Base-by-base conservation (phyloP, 2,329 filamentous ascomycete species). In the Venturia nashicola region DNA sequence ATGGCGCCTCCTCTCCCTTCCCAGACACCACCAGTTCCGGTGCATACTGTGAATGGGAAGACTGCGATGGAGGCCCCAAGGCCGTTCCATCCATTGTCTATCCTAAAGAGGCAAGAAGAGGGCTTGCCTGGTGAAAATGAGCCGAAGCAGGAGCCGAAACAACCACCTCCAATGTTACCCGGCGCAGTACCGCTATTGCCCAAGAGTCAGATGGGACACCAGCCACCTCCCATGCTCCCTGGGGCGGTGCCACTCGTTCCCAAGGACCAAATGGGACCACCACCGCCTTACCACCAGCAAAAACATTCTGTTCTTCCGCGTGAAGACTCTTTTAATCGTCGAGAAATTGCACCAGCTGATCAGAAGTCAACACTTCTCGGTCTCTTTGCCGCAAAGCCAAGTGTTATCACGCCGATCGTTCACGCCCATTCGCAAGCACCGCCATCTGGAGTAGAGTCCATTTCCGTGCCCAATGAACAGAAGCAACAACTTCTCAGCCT, bases 71-170 rank as follows among this genome's bases (percentile, higher is more conserved):
- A 65, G 44, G 61, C 62, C 9, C 64, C 64, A n/a, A 42, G 44
- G 32, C 61, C 64, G 7, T 64, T 65, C 27, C 64, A 65, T 40
- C 61, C 64, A 18, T 42, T 48, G 16, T 48, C 34, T 23, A 65
- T 65, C n/a, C 51, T 65, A 2, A 42, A 44, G 46, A 40, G 64
- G 23, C 34, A 60, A 36, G 43, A 44, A 34, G 51, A 39, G 20
- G 62, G 42, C 16, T 40, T 64, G 62, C 34, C 34, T 18, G 61
- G 18, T 34, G 54, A 61, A 3, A 39, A 60, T 5, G 39, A 23
- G 62, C 54, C 34, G 9, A 43, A 27, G 62, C 40, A n/a, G 27
- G n/a, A 32, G 5, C 27, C 44, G 46, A 23, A 54, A n/a, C 61
- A 32, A n/a, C 51, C 51, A 18, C 51, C 32, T 23, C 27, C 27